These are phyloP conservation scores for Microglena sp. DNA, from an alignment of 139 green algal genomes.

Conservation along the genomic window DNA sequence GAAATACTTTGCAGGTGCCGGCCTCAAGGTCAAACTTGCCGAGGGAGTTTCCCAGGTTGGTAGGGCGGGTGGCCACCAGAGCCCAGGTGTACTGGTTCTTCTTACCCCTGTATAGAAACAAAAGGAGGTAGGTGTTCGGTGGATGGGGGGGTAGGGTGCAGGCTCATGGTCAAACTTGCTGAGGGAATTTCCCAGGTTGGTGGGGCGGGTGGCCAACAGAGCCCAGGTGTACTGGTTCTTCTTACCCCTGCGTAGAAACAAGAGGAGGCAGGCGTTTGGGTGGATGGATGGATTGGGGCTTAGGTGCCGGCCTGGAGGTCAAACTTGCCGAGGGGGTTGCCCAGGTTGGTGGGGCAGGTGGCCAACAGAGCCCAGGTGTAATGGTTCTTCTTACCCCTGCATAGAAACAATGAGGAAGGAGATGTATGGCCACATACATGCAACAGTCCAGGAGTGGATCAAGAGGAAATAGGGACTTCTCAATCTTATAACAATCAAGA, in stretches of 20 bases:
- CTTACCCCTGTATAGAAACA: neutral
- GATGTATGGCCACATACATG: too few relatives aligned
- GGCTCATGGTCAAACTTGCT: conserved; percentile 49
- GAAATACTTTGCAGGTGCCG: conserved; percentile 35
- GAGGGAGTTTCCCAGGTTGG: conserved; percentile 59
- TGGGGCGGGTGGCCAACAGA: conserved; percentile 42
- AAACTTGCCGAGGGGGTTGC: conserved; percentile 60
- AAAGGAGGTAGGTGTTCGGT: neutral
- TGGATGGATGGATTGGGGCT: too few relatives aligned
- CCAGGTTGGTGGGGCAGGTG: conserved; percentile 49
- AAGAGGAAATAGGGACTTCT: too few relatives aligned
- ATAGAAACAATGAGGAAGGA: conserved; percentile 1
- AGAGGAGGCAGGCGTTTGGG: too few relatives aligned
- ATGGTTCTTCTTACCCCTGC: conserved; percentile 16
- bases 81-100: conserved; percentile 48
- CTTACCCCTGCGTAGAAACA: conserved; percentile 1
- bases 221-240: conserved; percentile 48
- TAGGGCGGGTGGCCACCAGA: conserved; percentile 43
- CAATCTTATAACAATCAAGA: too few relatives aligned
- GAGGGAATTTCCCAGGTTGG: conserved; percentile 59
- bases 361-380: conserved; percentile 51
- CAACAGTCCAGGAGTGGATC: too few relatives aligned
- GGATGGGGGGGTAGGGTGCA: too few relatives aligned
- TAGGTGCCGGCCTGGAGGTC: conserved; percentile 41
- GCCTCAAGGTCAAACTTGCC: conserved; percentile 49